Evolutionary conservation across 768 basidiomycete species (phyloP), one percentile per base, ranked within the genome.

Genomic region (Boletus vermiculosoides): DNA sequence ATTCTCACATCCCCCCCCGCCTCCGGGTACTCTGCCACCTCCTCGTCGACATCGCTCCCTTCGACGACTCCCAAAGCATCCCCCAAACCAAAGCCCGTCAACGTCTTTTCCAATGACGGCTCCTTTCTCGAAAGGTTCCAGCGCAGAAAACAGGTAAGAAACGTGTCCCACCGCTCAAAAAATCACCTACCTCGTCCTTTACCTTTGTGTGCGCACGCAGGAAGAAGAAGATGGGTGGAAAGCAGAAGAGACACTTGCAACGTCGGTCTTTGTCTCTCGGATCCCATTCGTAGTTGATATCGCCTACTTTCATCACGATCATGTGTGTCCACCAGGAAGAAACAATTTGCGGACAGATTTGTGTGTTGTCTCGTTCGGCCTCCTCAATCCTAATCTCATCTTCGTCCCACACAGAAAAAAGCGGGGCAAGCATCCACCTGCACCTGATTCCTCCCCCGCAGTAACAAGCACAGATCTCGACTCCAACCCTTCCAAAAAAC

Each of bases 71-170:
- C 63, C 20, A 70, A 61, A 39, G 23, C 48, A 7, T 46, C 54
- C n/a, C 54, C 68, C 18, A 77, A 75, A 64, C 39, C 74, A 39
- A 84, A 82, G 61, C 74, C 78, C 15, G 73, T 76, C 47, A 88
- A 87, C 66, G 79, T 87, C 22, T 88, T 88, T 66, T 78, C 84
- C 53, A 81, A 87, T 66, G 86, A 88, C 62, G 86, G 86, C 9
- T 85, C 85, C 10, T 88, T 87, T 67, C 72, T 87, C 53, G 80
- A 87, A 61, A 78, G 85, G 11, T 49, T 49, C 48, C 48, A 49
- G 22, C 48, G 34, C 48, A 37, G 36, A 15, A 37, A 18, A 37
- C 16, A 37, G 36, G 36, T 37, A 18, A 18, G 36, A 7, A 8
- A 18, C 12, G 31, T 33, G 2, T 4, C 2, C 31, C 31, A 33